Evolutionary conservation across 306 rosid genomes (phyloP).

Genomic region (Lathyrus oleraceus): DNA sequence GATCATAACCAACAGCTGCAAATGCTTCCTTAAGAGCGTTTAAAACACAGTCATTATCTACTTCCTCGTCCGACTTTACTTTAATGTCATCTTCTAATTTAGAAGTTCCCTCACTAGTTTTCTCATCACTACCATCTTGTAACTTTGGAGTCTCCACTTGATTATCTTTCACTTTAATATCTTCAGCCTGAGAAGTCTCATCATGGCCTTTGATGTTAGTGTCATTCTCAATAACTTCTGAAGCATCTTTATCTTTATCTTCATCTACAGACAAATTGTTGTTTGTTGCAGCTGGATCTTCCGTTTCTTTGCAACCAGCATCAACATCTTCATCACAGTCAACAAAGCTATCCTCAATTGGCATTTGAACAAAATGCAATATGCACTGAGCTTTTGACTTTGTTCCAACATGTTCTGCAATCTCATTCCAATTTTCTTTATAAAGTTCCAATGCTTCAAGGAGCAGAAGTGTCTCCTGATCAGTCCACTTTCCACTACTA

Average conservation of each 20-base stretch:
- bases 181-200: slow-evolving; percentile 57
- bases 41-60: slow-evolving; percentile 54
- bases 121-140: slow-evolving; percentile 51
- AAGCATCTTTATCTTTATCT: slow-evolving; percentile 43
- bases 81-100: slow-evolving; percentile 50
- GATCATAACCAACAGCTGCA: slow-evolving; percentile 75
- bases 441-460: slow-evolving; percentile 94
- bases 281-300: slow-evolving; percentile 50
- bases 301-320: slow-evolving; percentile 55
- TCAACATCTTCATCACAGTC: slow-evolving; percentile 53
- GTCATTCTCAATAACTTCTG: slow-evolving; percentile 48
- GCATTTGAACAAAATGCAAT: slow-evolving; percentile 94
- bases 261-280: slow-evolving; percentile 44
- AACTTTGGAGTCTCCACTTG: slow-evolving; percentile 45
- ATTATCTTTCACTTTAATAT: slow-evolving; percentile 43
- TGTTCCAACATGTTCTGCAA: slow-evolving; percentile 95
- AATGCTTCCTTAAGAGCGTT: slow-evolving; percentile 85
- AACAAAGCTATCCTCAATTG: slow-evolving; percentile 79
- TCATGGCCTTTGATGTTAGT: slow-evolving; percentile 45
- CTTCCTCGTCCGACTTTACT: slow-evolving; percentile 46
- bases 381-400: slow-evolving; percentile 93
- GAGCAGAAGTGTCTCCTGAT: slow-evolving; percentile 96
- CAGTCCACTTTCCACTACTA: slow-evolving; percentile 95
- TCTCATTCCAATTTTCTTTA: slow-evolving; percentile 93
- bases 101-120: slow-evolving; percentile 48